These are phyloP conservation scores for Acanthochlamys bracteata DNA, from an alignment of 106 monocot genomes.

Conservation along the genomic window DNA sequence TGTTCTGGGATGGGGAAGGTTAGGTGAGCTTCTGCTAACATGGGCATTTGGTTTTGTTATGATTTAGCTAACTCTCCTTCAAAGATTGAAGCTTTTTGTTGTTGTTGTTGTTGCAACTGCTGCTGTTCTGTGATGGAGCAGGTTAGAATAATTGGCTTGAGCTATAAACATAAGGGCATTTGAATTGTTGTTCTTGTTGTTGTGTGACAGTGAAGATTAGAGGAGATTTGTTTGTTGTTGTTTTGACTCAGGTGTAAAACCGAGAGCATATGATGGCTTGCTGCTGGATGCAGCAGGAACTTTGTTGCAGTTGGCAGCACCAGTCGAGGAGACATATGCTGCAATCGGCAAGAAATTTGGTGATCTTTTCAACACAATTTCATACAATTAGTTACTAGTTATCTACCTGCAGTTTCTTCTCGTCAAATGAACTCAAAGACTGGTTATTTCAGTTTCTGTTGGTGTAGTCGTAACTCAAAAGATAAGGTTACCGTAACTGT, in stretches of 20 bases:
- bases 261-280: slow-evolving; percentile 65
- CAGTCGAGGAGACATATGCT: slow-evolving; percentile 85
- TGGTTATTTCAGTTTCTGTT: neutral
- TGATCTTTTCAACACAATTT: neutral
- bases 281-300: slow-evolving; percentile 92
- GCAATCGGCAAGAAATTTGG: slow-evolving; percentile 79
- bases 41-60: too few species aligned
- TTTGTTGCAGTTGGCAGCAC: slow-evolving; percentile 66
- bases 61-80: too few species aligned
- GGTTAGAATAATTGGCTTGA: too few species aligned
- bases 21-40: too few species aligned
- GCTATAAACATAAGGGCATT: too few species aligned
- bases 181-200: too few species aligned
- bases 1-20: too few species aligned
- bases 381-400: neutral
- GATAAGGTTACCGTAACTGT: neutral
- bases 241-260: neutral
- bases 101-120: too few species aligned
- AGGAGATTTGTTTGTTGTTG: too few species aligned
- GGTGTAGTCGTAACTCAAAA: neutral
- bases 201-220: too few species aligned
- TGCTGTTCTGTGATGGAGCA: too few species aligned
- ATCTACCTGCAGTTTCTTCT: neutral
- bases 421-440: neutral
- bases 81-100: too few species aligned